Evolutionary conservation across 2,329 filamentous ascomycete species (phyloP).

Genomic region (Lachnum nothofagi): DNA sequence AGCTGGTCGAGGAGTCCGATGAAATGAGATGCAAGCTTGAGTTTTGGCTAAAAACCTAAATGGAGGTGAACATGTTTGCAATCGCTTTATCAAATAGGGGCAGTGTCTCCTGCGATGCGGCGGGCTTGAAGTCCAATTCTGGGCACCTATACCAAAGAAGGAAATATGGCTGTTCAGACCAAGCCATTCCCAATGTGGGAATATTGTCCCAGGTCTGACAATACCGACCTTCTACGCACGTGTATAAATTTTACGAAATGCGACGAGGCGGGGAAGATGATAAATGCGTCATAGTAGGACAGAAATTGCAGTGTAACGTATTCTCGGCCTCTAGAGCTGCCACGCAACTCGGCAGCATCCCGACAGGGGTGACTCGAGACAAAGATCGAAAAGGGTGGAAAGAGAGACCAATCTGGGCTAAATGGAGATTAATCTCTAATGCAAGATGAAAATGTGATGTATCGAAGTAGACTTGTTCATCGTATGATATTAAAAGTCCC

Average conservation of each 20-base stretch:
- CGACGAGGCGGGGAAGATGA: not conserved
- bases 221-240: not conserved
- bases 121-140: too few species aligned
- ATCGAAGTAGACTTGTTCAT: too few species aligned
- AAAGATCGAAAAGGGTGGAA: not conserved
- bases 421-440: too few species aligned
- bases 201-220: constrained; percentile 18
- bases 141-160: not conserved
- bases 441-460: too few species aligned
- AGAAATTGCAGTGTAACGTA: not conserved
- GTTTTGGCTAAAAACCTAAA: not conserved
- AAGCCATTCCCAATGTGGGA: constrained; percentile 16
- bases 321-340: not conserved
- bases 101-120: too few species aligned
- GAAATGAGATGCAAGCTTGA: not conserved
- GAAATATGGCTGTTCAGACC: constrained; percentile 3
- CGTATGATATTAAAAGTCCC: too few species aligned
- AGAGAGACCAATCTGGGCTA: not conserved
- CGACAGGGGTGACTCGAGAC: not conserved
- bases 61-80: not conserved
- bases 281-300: not conserved
- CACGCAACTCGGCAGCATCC: not conserved
- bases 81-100: too few species aligned
- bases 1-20: too few species aligned
- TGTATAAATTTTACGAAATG: not conserved